phyloP scores from a whole-genome alignment of 1,139 yeast species.

The Saccharomyces hybrid region DNA sequence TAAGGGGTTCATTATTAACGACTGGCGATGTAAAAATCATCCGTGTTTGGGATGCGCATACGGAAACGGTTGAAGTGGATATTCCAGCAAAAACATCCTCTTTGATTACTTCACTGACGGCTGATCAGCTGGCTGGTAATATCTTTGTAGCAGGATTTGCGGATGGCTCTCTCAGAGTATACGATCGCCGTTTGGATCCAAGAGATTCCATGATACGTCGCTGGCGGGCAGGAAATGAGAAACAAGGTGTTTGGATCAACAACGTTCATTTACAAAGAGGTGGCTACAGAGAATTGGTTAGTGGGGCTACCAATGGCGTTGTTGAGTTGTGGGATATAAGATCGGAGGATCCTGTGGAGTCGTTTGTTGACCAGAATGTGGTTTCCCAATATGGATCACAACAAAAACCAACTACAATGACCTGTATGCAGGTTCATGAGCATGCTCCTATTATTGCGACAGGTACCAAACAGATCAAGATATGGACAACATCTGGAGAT shows the following conservation, averaged over 20 bases:
- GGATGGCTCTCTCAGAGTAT: slow-evolving; percentile 84
- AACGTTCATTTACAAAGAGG: slow-evolving; percentile 96
- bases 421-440: slow-evolving; percentile 79
- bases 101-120: slow-evolving; percentile 80
- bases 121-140: slow-evolving; percentile 95
- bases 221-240: slow-evolving; percentile 47
- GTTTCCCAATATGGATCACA: slow-evolving; percentile 14
- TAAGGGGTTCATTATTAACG: slow-evolving; percentile 81
- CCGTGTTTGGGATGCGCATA: slow-evolving; percentile 92
- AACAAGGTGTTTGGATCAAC: slow-evolving; percentile 49
- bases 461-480: slow-evolving; percentile 68
- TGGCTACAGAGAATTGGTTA: slow-evolving; percentile 81
- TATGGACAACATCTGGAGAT: slow-evolving; percentile 86
- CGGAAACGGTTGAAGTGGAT: slow-evolving; percentile 79
- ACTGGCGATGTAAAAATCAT: slow-evolving; percentile 94
- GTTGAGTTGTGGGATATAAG: slow-evolving; percentile 91
- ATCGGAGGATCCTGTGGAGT: slow-evolving; percentile 56
- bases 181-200: slow-evolving; percentile 79
- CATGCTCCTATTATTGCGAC: slow-evolving; percentile 92
- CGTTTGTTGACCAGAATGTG: slow-evolving; percentile 49
- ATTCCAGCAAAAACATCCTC: slow-evolving; percentile 88
- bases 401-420: slow-evolving; percentile 36
- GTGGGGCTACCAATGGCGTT: slow-evolving; percentile 76
- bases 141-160: slow-evolving; percentile 86
- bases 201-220: slow-evolving; percentile 79